Conservation (phyloP, 2,329 filamentous ascomycete species). For the Exophiala xenobiotica region DNA sequence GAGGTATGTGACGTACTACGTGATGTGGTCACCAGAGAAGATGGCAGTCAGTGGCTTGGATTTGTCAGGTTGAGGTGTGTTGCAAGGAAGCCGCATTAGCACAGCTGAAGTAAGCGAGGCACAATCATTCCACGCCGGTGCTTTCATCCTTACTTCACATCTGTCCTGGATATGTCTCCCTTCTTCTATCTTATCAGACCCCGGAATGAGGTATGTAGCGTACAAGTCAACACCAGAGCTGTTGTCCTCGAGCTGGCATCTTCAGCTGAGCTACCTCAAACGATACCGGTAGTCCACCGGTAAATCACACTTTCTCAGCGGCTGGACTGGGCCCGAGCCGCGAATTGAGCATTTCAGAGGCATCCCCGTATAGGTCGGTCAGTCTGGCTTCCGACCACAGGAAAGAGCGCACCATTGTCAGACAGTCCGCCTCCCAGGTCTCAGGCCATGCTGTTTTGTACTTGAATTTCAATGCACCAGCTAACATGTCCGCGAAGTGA, state of each 20-base stretch:
- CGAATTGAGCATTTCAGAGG: slow-evolving; percentile 6
- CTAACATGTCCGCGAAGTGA: slow-evolving; percentile 6
- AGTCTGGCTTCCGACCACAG: slow-evolving; percentile 10
- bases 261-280: too few species aligned
- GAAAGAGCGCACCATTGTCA: slow-evolving; percentile 12
- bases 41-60: slow-evolving; percentile 53
- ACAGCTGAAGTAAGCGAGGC: too few species aligned
- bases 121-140: too few species aligned
- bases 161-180: too few species aligned
- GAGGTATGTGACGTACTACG: slow-evolving; percentile 58
- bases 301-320: too few species aligned
- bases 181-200: too few species aligned
- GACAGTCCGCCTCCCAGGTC: slow-evolving; percentile 1
- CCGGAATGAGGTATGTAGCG: too few species aligned
- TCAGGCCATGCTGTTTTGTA: slow-evolving; percentile 4
- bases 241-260: too few species aligned
- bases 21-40: slow-evolving; percentile 56
- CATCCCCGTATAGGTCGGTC: slow-evolving; percentile 5
- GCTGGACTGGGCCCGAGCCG: neutral
- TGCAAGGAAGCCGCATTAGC: slow-evolving; percentile 35
- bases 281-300: too few species aligned
- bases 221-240: too few species aligned
- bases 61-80: slow-evolving; percentile 48
- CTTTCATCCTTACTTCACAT: too few species aligned
- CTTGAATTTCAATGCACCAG: neutral